Percentiles rank a stretch among this genome's conserved stretches.
Conservation (phyloP, 768 basidiomycete species). For the Trametes cingulata region DNA sequence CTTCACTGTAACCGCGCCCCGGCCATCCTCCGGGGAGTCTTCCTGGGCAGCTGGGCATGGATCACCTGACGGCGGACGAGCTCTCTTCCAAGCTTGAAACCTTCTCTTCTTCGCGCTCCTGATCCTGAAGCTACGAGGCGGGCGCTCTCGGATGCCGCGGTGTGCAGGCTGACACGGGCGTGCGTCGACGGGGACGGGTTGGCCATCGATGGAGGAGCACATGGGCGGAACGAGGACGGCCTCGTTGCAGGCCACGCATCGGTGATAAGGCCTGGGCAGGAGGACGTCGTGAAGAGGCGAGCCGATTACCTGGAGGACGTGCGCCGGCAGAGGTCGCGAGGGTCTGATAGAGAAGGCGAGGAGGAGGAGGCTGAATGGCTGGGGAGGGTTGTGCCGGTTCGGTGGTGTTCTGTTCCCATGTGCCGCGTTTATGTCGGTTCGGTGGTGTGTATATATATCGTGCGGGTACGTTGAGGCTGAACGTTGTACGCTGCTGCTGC, state of each 20-base stretch:
- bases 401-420: conserved; percentile 6
- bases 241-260: conserved; percentile 18
- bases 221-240: conserved; percentile 18
- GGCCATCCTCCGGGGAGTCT: neutral
- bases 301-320: neutral
- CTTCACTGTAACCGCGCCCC: neutral
- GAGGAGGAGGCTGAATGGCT: neutral
- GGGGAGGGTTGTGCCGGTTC: neutral
- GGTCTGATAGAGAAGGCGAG: conserved; percentile 6
- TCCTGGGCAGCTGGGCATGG: neutral
- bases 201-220: conserved; percentile 17
- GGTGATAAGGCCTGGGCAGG: conserved; percentile 10
- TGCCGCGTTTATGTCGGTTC: neutral
- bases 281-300: neutral
- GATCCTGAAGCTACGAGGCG: neutral
- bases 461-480: neutral
- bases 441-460: neutral
- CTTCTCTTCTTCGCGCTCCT: neutral
- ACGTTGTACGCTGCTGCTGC: neutral
- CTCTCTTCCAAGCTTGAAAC: neutral
- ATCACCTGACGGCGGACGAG: conserved; percentile 7
- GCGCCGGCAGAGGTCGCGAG: neutral
- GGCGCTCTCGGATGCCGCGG: neutral
- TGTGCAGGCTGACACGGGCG: neutral
- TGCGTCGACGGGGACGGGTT: neutral